These are phyloP conservation scores for Hyparrhenia diplandra DNA, from an alignment of 176 grass and related monocot species.

Conservation along the genomic window DNA sequence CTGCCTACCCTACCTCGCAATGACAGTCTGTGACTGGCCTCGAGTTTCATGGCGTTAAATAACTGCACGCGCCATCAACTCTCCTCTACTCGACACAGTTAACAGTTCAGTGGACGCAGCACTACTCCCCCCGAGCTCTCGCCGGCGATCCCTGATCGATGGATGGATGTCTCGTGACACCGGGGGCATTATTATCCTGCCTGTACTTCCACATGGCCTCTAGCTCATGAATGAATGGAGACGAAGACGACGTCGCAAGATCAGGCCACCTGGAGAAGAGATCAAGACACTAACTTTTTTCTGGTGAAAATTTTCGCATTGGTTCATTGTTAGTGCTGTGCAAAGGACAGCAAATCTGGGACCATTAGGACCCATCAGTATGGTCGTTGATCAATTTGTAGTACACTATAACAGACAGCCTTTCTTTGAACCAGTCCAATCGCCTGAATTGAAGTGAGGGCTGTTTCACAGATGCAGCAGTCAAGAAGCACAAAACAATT, in stretches of 20 bases:
- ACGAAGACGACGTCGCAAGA: neutral
- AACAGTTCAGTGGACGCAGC: slow-evolving; percentile 17
- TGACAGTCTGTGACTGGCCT: too few species aligned
- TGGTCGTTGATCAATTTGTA: neutral
- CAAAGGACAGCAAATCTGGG: neutral
- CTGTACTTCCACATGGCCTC: slow-evolving; percentile 23
- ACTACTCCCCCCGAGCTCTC: neutral
- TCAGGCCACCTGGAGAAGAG: neutral
- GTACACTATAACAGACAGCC: neutral
- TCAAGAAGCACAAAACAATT: neutral
- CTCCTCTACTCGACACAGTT: too few species aligned
- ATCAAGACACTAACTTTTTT: neutral
- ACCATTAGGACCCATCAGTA: neutral
- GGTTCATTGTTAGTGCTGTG: neutral
- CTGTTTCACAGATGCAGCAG: neutral
- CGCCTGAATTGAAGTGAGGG: neutral
- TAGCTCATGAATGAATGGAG: slow-evolving; percentile 25
- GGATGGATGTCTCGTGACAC: slow-evolving; percentile 10
- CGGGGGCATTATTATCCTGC: slow-evolving; percentile 2
- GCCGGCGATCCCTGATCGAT: neutral
- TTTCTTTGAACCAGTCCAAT: neutral
- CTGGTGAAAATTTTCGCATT: neutral
- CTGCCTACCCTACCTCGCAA: too few species aligned
- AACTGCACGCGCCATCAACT: too few species aligned
- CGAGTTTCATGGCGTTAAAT: too few species aligned